Base-by-base conservation (phyloP, 108 stramenopile species). In the Asterionellopsis glacialis region DNA sequence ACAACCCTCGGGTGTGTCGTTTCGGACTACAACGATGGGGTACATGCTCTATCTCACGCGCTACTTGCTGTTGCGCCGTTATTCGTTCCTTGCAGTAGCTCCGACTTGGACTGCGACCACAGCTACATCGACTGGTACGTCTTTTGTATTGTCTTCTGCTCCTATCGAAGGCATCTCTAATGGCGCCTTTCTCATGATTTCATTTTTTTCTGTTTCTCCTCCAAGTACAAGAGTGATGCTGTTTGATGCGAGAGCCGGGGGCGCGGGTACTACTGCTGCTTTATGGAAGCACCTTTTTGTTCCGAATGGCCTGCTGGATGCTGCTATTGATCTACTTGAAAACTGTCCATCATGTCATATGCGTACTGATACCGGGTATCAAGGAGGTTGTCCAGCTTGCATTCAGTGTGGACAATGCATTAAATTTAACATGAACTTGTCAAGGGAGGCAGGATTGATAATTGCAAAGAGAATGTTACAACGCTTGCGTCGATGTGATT, bases 11-110 rank as follows among this genome's bases (percentile, higher is more conserved):
- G 52, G 39, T 72, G 59, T 19, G 51, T 79, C 12, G 56, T 89
- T 22, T 44, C 33, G 4, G 57, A 69, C 45, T 93, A 73, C 63
- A 84, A 85, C 57, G 60, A 68, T 26, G 96, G 97, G 1, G 78
- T 96, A 4, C 97, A 98, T 75, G 96, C 95, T 15, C 64, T 94
- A 0, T 89, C 83, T 11, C 97, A 98, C 71, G 93, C 94, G 9
- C 58, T 98, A 45, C 70, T 95, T 11, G 88, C 93, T 16, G 89
- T 96, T 42, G 84, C 93, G 38, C 95, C 96, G 23, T 71, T 94
- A 26, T 95, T 92, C 67, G 88, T 92, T 0, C 80, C 91, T 24
- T 94, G 93, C 42, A 78, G 90, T 19, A 48, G 64, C 26, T 64
- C 75, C 13, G 93, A 95, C 65, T 45, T 95, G 11, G 75, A 87